Evolutionary conservation across 257 asterid genomes (phyloP), one percentile per base, ranked within the genome.

Genomic region (Salvia rosmarinus): DNA sequence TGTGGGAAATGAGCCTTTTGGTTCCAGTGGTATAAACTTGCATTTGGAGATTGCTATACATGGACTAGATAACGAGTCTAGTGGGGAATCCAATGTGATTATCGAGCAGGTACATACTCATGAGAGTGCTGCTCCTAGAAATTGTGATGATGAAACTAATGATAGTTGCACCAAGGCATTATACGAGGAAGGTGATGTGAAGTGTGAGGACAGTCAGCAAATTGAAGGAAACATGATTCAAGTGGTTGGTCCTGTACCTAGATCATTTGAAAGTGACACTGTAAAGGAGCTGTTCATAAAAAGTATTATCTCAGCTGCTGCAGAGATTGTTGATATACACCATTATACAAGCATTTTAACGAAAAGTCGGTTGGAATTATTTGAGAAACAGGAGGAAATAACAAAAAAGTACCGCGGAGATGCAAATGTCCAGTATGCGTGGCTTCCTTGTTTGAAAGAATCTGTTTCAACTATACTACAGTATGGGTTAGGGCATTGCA

Each of bases 371-470:
- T 77, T 63, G 62, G 97, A 92, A 72, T 84, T 92, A 68, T 92
- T 92, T 68, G 83, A 78, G 75, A 92, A 92, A 77, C 97, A 87
- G 82, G 78, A 70, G 57, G 93, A 90, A 51, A 87, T 92, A 51
- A 83, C 86, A 10, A 74, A 81, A 77, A 87, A 69, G 71, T 77
- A 34, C 73, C 95, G 93, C 12, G 98, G 97, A 49, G 85, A 81
- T 88, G 88, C 95, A 54, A 83, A 83, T 82, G 76, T 90, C 49
- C 80, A 43, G 61, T 90, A 82, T 71, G 98, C 97, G 25, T 92
- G 98, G 98, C 95, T 92, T 67, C 98, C 97, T 70, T 88, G 86
- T 78, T 81, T 89, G 16, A 84, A 82, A 71, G 85, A 66, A 76
- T 77, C 86, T 25, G 67, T 81, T 47, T 73, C 76, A 3, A 76